Evolutionary conservation across 1,139 yeast species (phyloP).

Genomic region (Pichia sp.): DNA sequence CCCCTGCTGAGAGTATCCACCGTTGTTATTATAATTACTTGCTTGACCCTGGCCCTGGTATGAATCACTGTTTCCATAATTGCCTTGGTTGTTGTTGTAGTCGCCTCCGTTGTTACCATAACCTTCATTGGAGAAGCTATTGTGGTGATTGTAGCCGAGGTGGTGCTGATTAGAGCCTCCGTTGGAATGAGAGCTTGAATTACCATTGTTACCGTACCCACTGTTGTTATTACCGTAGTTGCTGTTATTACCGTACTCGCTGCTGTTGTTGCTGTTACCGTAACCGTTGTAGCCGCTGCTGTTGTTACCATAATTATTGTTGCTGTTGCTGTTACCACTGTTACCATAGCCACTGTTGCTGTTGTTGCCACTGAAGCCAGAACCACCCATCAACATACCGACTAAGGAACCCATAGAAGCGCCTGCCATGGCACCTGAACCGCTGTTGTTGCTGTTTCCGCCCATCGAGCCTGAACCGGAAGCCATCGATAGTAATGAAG

Average conservation of each 20-base stretch:
- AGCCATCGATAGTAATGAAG: slow-evolving; percentile 23
- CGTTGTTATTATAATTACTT: not conserved
- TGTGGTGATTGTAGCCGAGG: not conserved
- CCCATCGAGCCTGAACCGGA: slow-evolving; percentile 14
- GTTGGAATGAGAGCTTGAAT: too few species aligned
- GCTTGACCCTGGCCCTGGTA: not conserved
- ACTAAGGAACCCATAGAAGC: slow-evolving; percentile 12
- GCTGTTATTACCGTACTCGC: not conserved
- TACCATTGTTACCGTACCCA: too few species aligned
- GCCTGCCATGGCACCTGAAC: slow-evolving; percentile 3
- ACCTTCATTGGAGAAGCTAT: not conserved
- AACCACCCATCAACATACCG: slow-evolving; percentile 16
- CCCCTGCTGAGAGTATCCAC: not conserved
- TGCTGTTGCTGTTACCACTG: not conserved
- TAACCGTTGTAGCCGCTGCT: not conserved
- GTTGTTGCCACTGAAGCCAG: slow-evolving; percentile 6
- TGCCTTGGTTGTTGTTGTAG: slow-evolving; percentile 2
- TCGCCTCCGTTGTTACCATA: not conserved
- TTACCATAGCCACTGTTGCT: slow-evolving; percentile 10
- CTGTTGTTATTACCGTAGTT: slow-evolving; percentile 2
- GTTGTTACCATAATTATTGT: not conserved
- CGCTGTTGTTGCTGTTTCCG: slow-evolving; percentile 6
- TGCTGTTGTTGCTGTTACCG: not conserved
- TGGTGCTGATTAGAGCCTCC: too few species aligned
- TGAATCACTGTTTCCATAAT: not conserved